These are phyloP conservation scores for Saururus chinensis DNA, from an alignment of 164 flowering plant species.

Conservation along the genomic window DNA sequence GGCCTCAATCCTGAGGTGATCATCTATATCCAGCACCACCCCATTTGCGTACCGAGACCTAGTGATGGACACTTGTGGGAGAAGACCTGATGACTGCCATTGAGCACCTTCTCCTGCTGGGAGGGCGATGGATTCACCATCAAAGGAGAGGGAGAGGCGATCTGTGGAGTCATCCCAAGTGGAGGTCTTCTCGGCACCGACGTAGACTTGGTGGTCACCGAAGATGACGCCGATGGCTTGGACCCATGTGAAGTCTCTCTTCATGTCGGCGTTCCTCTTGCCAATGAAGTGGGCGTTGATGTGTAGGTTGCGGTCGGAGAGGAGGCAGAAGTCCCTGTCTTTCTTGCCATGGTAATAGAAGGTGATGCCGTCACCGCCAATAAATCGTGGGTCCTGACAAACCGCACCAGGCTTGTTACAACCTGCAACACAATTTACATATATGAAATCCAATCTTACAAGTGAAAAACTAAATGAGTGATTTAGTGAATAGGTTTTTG, in stretches of 20 bases:
- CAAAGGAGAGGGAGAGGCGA: slow-evolving; percentile 11
- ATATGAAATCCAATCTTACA: neutral
- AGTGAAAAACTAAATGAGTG: neutral
- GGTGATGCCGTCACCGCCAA: slow-evolving; percentile 25
- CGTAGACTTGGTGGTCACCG: slow-evolving; percentile 8
- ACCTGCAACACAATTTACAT: slow-evolving; percentile 5
- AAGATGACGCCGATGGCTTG: slow-evolving; percentile 17
- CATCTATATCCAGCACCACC: slow-evolving; percentile 2
- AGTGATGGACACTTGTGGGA: slow-evolving; percentile 3
- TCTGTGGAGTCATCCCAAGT: slow-evolving; percentile 16
- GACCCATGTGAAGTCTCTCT: slow-evolving; percentile 22
- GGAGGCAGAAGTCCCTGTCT: slow-evolving; percentile 20
- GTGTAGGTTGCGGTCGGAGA: slow-evolving; percentile 22
- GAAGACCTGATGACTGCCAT: slow-evolving; percentile 1
- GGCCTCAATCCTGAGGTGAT: slow-evolving; percentile 4
- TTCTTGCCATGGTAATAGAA: slow-evolving; percentile 29
- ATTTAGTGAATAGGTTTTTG: neutral
- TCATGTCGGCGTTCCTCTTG: slow-evolving; percentile 6
- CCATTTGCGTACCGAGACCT: slow-evolving; percentile 7
- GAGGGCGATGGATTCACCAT: slow-evolving; percentile 10
- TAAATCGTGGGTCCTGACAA: slow-evolving; percentile 23
- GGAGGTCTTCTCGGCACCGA: slow-evolving; percentile 12
- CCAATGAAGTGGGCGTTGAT: slow-evolving; percentile 29
- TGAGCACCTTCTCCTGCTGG: slow-evolving; percentile 4
- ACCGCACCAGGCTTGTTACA: slow-evolving; percentile 19